Evolutionary conservation across 768 basidiomycete species (phyloP).

Genomic region (Podaxis sp.): DNA sequence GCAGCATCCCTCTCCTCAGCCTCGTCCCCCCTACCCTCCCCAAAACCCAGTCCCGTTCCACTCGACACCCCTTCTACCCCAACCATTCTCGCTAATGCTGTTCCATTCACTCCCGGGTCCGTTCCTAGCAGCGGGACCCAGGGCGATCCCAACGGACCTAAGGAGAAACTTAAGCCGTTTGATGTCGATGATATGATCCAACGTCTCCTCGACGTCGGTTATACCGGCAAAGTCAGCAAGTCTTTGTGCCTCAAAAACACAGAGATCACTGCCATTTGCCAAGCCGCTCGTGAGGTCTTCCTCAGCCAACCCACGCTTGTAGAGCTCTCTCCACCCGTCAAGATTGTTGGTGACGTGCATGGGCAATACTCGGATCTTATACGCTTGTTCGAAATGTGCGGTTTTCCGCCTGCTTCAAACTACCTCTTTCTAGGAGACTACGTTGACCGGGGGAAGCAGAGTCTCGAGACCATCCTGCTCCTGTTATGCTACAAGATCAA

Average conservation of each 20-base stretch:
- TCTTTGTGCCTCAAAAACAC: constrained; percentile 93
- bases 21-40: constrained; percentile 41
- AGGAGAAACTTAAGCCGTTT: constrained; percentile 66
- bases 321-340: constrained; percentile 96
- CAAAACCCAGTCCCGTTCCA: constrained; percentile 46
- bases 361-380: constrained; percentile 99
- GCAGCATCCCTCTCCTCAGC: constrained; percentile 35
- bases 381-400: constrained; percentile 98
- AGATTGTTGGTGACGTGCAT: constrained; percentile 99
- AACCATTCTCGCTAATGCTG: constrained; percentile 79
- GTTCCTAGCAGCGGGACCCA: constrained; percentile 37
- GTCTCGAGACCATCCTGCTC: constrained; percentile 95
- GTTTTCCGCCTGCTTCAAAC: constrained; percentile 95
- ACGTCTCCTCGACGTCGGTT: constrained; percentile 93
- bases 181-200: constrained; percentile 99
- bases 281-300: constrained; percentile 94
- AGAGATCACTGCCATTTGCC: constrained; percentile 93
- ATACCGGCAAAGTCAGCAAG: constrained; percentile 97
- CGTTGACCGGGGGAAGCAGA: constrained; percentile 98
- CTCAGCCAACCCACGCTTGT: constrained; percentile 95
- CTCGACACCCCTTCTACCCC: constrained; percentile 80
- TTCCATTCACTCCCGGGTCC: constrained; percentile 56
- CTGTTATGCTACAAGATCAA: constrained; percentile 99
- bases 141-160: constrained; percentile 43
- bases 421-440: constrained; percentile 99